Percentiles rank a stretch among this genome's conserved stretches.
Conservation (phyloP, 768 basidiomycete genomes). For the Rhizopogon sp. region DNA sequence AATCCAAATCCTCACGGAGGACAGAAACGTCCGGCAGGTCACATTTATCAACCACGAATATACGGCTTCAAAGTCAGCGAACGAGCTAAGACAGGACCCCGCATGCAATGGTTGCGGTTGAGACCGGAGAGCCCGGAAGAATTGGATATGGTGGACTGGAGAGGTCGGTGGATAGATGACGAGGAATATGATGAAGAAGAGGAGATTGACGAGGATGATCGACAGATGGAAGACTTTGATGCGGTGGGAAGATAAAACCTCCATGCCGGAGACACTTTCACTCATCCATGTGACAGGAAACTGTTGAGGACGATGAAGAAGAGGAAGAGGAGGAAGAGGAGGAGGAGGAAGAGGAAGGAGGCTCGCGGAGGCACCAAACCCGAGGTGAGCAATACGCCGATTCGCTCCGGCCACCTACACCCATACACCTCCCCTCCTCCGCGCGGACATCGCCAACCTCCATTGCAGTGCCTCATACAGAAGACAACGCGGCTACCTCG, state of each 20-base stretch:
- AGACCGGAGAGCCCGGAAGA: constrained; percentile 78
- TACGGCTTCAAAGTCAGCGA: constrained; percentile 99
- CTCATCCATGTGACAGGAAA: constrained; percentile 37
- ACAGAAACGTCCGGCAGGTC: constrained; percentile 82
- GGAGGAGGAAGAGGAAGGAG: constrained; percentile 27
- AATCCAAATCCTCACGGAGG: constrained; percentile 90
- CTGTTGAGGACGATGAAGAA: constrained; percentile 44
- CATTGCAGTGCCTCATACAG: constrained; percentile 43
- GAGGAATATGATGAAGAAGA: constrained; percentile 70
- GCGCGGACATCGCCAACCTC: constrained; percentile 49
- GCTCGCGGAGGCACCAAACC: constrained; percentile 21
- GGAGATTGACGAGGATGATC: constrained; percentile 50
- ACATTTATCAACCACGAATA: constrained; percentile 87
- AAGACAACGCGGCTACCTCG: constrained; percentile 22
- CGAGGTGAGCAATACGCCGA: constrained; percentile 33
- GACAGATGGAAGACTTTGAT: constrained; percentile 86
- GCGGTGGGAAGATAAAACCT: constrained; percentile 41
- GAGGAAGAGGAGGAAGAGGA: constrained; percentile 57
- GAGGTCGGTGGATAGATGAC: constrained; percentile 82
- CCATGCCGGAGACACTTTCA: neutral
- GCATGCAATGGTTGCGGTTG: constrained; percentile 95
- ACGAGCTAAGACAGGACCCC: constrained; percentile 87
- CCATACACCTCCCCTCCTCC: constrained; percentile 36
- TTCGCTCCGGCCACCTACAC: constrained; percentile 34
- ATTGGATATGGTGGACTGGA: constrained; percentile 85